phyloP scores from a whole-genome alignment of 371 early-diverging fungal genomes.

The Nematocida ironsii region DNA sequence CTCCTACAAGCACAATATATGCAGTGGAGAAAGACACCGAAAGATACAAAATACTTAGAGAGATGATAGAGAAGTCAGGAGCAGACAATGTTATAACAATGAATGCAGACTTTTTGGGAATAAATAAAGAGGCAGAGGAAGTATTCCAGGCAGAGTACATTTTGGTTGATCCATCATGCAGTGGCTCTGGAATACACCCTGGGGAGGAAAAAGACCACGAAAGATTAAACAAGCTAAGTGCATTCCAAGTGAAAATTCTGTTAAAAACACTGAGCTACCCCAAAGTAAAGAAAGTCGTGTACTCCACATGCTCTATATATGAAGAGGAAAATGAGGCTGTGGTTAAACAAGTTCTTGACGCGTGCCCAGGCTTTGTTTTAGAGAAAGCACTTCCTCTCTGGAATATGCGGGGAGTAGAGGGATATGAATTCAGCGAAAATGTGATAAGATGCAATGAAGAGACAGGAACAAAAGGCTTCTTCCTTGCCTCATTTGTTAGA shows the following conservation, averaged over 20 bases:
- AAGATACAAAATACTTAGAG: constrained; percentile 76
- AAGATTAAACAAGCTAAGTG: constrained; percentile 71
- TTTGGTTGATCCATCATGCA: constrained; percentile 91
- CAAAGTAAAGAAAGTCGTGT: constrained; percentile 76
- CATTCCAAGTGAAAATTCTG: constrained; percentile 66
- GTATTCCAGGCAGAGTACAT: constrained; percentile 76
- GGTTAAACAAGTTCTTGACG: constrained; percentile 71
- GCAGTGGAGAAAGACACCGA: constrained; percentile 82
- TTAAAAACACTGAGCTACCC: constrained; percentile 72
- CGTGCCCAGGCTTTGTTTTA: constrained; percentile 63
- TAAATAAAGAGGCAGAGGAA: constrained; percentile 70
- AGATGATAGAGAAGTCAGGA: constrained; percentile 75
- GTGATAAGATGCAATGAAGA: constrained; percentile 59
- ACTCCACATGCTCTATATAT: constrained; percentile 89
- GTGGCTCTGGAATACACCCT: constrained; percentile 80
- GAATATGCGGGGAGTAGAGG: constrained; percentile 28
- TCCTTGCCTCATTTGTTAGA: constrained; percentile 60
- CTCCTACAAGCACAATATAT: constrained; percentile 78
- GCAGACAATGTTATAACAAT: constrained; percentile 74
- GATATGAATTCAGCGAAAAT: constrained; percentile 55
- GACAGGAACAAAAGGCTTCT: constrained; percentile 61
- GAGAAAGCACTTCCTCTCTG: constrained; percentile 73
- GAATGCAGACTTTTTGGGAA: constrained; percentile 68
- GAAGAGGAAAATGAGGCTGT: constrained; percentile 90
- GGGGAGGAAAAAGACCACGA: constrained; percentile 72